These are phyloP conservation scores for Aspergillus pseudoterreus DNA, from an alignment of 2,329 filamentous ascomycete genomes.

Conservation along the genomic window DNA sequence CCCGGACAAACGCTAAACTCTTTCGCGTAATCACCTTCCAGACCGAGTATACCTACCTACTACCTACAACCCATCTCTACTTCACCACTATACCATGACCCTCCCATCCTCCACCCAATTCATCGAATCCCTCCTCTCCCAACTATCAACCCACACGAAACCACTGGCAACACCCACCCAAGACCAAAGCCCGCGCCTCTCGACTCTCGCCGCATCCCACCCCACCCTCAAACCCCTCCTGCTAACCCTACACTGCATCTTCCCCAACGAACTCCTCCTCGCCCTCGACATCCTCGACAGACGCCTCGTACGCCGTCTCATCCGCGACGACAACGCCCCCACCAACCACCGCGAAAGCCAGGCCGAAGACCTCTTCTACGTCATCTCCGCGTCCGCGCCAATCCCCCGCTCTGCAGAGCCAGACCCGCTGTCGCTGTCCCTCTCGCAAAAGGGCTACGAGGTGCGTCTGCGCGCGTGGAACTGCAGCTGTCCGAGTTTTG, in stretches of 20 bases:
- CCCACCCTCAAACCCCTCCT: conserved; percentile 53
- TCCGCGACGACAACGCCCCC: conserved; percentile 7
- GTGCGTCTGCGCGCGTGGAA: conserved; percentile 77
- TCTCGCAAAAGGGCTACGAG: conserved; percentile 53
- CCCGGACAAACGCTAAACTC: no score
- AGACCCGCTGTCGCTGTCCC: neutral
- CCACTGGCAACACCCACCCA: neutral
- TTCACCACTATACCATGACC: neutral
- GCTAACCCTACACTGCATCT: conserved; percentile 80
- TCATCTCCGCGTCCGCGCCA: conserved; percentile 55
- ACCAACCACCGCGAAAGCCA: neutral
- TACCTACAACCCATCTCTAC: no score
- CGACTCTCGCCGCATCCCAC: conserved; percentile 1
- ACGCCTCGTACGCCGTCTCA: conserved; percentile 60
- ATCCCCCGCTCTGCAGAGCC: conserved; percentile 22
- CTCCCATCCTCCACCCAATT: neutral
- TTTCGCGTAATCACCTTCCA: no score
- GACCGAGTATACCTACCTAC: no score
- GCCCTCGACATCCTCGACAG: conserved; percentile 86
- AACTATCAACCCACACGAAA: conserved; percentile 10
- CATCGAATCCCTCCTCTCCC: conserved; percentile 13
- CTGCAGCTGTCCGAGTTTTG: conserved; percentile 84
- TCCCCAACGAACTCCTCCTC: conserved; percentile 74
- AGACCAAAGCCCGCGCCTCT: neutral
- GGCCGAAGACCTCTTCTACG: conserved; percentile 52